Base-by-base conservation (phyloP, 257 asterid genomes). In the Asclepias syriaca region DNA sequence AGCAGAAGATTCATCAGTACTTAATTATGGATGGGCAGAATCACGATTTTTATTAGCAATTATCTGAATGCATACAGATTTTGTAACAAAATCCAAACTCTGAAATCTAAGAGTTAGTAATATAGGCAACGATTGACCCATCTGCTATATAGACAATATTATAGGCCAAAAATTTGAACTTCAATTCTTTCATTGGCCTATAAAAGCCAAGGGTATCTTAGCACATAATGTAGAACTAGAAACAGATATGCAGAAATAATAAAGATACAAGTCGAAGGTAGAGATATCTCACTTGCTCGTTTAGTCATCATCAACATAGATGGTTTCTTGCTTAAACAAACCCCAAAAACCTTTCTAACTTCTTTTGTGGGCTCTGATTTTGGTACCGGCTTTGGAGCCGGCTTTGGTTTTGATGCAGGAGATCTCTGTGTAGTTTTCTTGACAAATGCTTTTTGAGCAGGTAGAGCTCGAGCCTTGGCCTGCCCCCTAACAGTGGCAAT, bases 311-410 rank as follows among this genome's bases (percentile, higher is more conserved):
- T 90, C 98, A 8, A 91, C 83, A 70, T 93, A 93, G 83, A 93
- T 90, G 81, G 97, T 93, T 84, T 93, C 97, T 81, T 93, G 98
- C 86, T 86, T 73, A 84, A 93, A 93, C 78, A 90, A 75, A 27
- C 97, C 98, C 98, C 97, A 79, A 93, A 90, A 59, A 90, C 85
- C 77, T 93, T 87, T 77, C 95, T 85, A 46, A 86, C 89, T 79
- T 93, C 89, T 57, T 64, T 83, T 86, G 78, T 74, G 65, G 84
- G 43, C 75, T 85, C 94, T 12, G 88, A 39, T 70, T 87, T 82
- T 43, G 81, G 74, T 63, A 78, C 82, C 6, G 91, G 83, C 71
- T 88, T 81, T 4, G 88, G 75, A 7, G 54, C 71, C 71, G 43
- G 82, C 77, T 72, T 87, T 6, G 80, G 67, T 72, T 85, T 89